Percentiles rank a stretch among this genome's conserved stretches.
Conservation (phyloP, 2,329 filamentous ascomycete species). For the Arthroderma sp. region DNA sequence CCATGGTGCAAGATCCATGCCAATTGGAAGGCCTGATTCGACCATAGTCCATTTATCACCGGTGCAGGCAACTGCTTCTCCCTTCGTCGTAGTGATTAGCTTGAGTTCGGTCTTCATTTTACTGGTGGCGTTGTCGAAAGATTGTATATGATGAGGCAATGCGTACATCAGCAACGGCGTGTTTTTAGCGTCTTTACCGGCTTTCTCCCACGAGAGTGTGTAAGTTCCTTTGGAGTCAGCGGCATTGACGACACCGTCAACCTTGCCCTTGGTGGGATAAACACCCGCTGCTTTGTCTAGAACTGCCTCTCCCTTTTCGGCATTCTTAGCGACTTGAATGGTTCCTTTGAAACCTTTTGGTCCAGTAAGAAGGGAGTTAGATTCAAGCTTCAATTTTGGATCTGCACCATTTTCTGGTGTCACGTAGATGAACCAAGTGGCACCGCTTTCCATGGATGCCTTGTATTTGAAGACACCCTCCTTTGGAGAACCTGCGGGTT, state of each 20-base stretch:
- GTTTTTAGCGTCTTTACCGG: constrained; percentile 45
- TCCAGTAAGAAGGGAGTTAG: constrained; percentile 52
- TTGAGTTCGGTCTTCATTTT: constrained; percentile 41
- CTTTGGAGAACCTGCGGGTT: constrained; percentile 41
- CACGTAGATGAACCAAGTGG: constrained; percentile 69
- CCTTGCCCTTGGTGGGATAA: constrained; percentile 51
- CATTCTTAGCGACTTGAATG: constrained; percentile 71
- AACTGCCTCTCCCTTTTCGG: constrained; percentile 46
- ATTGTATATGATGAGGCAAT: constrained; percentile 70
- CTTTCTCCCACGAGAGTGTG: constrained; percentile 57
- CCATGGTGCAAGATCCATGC: constrained; percentile 72
- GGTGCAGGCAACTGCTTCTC: constrained; percentile 57
- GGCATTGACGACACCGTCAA: constrained; percentile 48
- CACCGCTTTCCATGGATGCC: constrained; percentile 57
- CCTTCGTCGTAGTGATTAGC: constrained; percentile 75
- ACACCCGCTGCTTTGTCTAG: constrained; percentile 66
- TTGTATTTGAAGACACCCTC: constrained; percentile 62
- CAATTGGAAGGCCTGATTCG: constrained; percentile 57
- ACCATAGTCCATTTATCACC: constrained; percentile 65
- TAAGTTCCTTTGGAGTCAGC: constrained; percentile 54
- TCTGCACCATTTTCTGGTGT: constrained; percentile 45
- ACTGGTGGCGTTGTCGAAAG: constrained; percentile 50
- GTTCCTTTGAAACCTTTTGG: constrained; percentile 57
- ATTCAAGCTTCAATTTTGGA: constrained; percentile 54
- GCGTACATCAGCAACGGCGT: constrained; percentile 65